A percentile compares a stretch with the other conserved stretches of the same genome.
These are phyloP conservation scores for Mortierella sp. DNA, from an alignment of 371 early-diverging fungal genomes.

Conservation along the genomic window DNA sequence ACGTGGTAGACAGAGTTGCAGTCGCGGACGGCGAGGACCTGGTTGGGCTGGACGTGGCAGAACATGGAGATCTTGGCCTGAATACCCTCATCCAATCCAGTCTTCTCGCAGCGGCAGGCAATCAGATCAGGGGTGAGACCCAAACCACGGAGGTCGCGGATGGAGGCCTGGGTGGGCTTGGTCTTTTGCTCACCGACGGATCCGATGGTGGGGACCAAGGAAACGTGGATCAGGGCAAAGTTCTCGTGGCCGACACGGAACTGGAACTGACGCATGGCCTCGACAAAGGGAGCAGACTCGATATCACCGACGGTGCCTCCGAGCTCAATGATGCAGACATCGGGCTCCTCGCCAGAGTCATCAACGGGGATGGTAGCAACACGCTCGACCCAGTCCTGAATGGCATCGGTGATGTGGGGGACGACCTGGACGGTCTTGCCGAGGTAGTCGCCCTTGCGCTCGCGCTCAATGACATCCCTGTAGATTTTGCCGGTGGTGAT, in stretches of 20 bases:
- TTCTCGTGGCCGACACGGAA: conserved; percentile 98
- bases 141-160: conserved; percentile 95
- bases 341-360: conserved; percentile 88
- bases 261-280: conserved; percentile 99
- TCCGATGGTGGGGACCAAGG: conserved; percentile 97
- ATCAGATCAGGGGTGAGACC: conserved; percentile 98
- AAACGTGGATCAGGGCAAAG: conserved; percentile 98
- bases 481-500: conserved; percentile 99
- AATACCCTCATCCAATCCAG: conserved; percentile 82
- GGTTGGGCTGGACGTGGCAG: conserved; percentile 95
- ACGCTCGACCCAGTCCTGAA: conserved; percentile 97
- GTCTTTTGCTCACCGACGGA: conserved; percentile 99
- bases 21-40: conserved; percentile 95
- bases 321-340: conserved; percentile 99
- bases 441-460: conserved; percentile 96
- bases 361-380: conserved; percentile 91
- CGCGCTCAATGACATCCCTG: conserved; percentile 94
- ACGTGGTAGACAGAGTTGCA: conserved; percentile 97
- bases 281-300: conserved; percentile 98
- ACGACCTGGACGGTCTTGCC: conserved; percentile 99
- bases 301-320: conserved; percentile 99
- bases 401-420: conserved; percentile 98
- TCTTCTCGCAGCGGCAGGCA: conserved; percentile 93
- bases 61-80: conserved; percentile 97
- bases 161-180: conserved; percentile 98